These are phyloP conservation scores for Blastobotrys arbuscula DNA, from an alignment of 1,139 yeast species.

Conservation along the genomic window DNA sequence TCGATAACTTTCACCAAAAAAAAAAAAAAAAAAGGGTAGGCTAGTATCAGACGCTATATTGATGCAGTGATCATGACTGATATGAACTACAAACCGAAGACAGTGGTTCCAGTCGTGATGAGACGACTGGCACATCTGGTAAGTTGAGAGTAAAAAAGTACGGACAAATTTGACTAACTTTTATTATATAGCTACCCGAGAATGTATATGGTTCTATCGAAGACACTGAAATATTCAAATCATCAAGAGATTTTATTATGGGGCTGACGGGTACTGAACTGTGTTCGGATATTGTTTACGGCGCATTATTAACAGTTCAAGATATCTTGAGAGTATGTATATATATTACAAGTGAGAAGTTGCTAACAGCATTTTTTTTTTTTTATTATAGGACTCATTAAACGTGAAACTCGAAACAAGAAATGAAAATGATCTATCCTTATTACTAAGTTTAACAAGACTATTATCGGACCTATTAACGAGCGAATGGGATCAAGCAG, in stretches of 20 bases:
- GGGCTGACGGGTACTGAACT: conserved; percentile 23
- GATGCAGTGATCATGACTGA: conserved; percentile 5
- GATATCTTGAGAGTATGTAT: conserved; percentile 11
- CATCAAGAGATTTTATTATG: conserved; percentile 21
- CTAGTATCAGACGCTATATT: no score
- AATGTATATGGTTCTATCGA: conserved; percentile 24
- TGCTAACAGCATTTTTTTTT: conserved; percentile 2
- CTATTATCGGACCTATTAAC: conserved; percentile 32
- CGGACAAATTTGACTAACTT: neutral
- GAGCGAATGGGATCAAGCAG: conserved; percentile 30
- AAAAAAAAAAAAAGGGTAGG: no score
- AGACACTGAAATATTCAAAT: conserved; percentile 25
- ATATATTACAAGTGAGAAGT: neutral
- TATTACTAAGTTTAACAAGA: conserved; percentile 30
- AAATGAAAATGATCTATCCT: conserved; percentile 24
- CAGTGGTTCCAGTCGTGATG: conserved; percentile 15
- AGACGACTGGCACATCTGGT: conserved; percentile 16
- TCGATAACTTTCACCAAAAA: no score
- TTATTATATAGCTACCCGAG: conserved; percentile 24
- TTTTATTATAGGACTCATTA: neutral
- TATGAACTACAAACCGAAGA: conserved; percentile 14
- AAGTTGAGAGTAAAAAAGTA: conserved; percentile 1
- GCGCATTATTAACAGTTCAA: conserved; percentile 12
- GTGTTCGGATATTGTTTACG: conserved; percentile 22
- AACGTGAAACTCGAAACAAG: conserved; percentile 26